Evolutionary conservation across 345 rosid species (phyloP).

Genomic region (Corchorus capsularis): DNA sequence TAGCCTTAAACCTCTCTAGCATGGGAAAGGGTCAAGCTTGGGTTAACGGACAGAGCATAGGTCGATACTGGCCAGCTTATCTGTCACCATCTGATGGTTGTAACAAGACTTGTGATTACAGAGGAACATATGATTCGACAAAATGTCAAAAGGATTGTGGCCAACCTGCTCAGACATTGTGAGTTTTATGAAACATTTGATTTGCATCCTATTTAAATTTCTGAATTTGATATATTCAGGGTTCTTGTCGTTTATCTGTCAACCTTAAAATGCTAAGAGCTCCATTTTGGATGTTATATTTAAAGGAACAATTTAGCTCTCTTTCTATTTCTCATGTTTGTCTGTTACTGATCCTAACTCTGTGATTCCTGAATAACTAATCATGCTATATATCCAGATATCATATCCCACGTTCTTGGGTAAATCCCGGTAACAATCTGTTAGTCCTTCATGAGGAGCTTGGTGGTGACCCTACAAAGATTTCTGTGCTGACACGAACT

Average conservation of each 20-base stretch:
- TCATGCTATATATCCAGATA: slow-evolving; percentile 41
- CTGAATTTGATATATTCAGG: background rate
- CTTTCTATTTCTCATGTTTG: background rate
- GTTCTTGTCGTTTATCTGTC: background rate
- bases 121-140: slow-evolving; percentile 48
- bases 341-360: background rate
- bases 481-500: slow-evolving; percentile 42
- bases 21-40: slow-evolving; percentile 79
- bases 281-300: background rate
- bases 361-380: background rate
- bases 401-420: slow-evolving; percentile 62
- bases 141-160: slow-evolving; percentile 63
- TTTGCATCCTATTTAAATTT: background rate
- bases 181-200: slow-evolving; percentile 21
- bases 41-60: slow-evolving; percentile 61
- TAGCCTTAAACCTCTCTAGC: slow-evolving; percentile 55
- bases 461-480: slow-evolving; percentile 58
- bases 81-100: slow-evolving; percentile 52
- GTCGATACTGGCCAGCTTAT: slow-evolving; percentile 65
- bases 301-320: background rate
- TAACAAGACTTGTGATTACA: slow-evolving; percentile 49
- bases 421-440: slow-evolving; percentile 51
- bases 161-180: slow-evolving; percentile 64
- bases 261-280: background rate
- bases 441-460: slow-evolving; percentile 65